Conservation (phyloP, 2,329 filamentous ascomycete genomes). For the Zasmidium citrigriseum region DNA sequence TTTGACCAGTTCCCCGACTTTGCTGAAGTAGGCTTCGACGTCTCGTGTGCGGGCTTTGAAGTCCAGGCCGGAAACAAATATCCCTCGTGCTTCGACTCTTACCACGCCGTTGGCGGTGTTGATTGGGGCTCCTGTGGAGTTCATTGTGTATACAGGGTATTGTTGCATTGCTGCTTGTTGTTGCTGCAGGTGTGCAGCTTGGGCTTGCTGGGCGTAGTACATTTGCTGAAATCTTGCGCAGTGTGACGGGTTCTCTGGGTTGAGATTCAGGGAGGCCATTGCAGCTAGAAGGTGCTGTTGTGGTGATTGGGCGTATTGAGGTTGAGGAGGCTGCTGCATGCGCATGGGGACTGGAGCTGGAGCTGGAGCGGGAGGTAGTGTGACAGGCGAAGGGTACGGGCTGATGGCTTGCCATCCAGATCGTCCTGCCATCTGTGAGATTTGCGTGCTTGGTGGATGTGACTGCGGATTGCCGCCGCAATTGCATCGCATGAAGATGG, state of each 20-base stretch:
- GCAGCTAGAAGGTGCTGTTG: constrained; percentile 12
- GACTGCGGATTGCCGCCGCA: constrained; percentile 14
- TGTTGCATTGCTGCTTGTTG: background rate
- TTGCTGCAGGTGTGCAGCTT: background rate
- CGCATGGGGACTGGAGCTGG: background rate
- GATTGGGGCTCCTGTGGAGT: constrained; percentile 26
- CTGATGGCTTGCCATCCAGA: constrained; percentile 24
- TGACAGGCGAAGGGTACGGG: constrained; percentile 6
- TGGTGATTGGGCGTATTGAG: background rate
- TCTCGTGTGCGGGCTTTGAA: constrained; percentile 30
- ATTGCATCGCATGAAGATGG: constrained; percentile 26
- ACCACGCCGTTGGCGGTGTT: constrained; percentile 28
- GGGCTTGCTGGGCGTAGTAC: constrained; percentile 4
- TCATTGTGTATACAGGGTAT: constrained; percentile 21
- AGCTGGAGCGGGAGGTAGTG: background rate
- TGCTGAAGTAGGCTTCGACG: constrained; percentile 27
- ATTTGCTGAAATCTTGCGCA: constrained; percentile 7
- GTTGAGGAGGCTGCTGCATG: background rate
- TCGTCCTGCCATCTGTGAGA: constrained; percentile 17
- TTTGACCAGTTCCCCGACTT: constrained; percentile 28
- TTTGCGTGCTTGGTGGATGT: constrained; percentile 14
- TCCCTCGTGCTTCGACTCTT: constrained; percentile 28
- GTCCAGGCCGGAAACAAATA: constrained; percentile 32
- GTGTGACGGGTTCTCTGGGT: constrained; percentile 9
- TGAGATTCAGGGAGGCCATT: constrained; percentile 11